These are phyloP conservation scores for Alternaria novae-zelandiae DNA, from an alignment of 2,329 filamentous ascomycete genomes.

Conservation along the genomic window DNA sequence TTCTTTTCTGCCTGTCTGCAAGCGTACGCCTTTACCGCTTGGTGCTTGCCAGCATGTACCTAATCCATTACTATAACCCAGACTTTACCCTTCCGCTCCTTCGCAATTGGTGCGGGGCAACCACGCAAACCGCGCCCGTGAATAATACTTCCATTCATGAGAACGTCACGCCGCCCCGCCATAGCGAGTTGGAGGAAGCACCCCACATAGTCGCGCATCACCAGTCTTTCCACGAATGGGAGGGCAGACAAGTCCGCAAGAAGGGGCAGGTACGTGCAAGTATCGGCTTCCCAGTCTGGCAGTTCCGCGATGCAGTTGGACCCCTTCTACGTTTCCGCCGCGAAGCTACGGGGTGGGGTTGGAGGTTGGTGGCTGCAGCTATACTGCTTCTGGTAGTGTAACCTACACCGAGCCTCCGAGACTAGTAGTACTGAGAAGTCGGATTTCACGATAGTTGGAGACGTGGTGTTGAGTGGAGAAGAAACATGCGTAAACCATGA, in stretches of 20 bases:
- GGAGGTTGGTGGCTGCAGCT: neutral
- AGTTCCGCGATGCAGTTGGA: neutral
- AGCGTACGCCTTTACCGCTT: neutral
- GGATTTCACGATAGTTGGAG: slow-evolving; percentile 23
- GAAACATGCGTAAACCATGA: neutral
- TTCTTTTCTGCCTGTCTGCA: neutral
- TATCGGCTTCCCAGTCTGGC: neutral
- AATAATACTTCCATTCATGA: slow-evolving; percentile 2
- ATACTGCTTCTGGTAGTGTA: slow-evolving; percentile 10
- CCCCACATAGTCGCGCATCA: neutral
- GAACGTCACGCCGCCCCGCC: neutral
- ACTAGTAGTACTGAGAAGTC: neutral
- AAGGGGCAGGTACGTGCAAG: neutral
- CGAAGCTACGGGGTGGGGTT: neutral
- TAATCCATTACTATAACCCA: neutral
- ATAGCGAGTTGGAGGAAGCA: slow-evolving; percentile 1
- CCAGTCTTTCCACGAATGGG: slow-evolving; percentile 33
- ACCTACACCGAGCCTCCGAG: slow-evolving; percentile 9
- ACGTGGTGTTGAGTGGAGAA: slow-evolving; percentile 22
- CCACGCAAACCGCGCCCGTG: neutral
- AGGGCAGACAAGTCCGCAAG: slow-evolving; percentile 18
- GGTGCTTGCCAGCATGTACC: neutral
- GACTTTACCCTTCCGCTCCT: slow-evolving; percentile 9
- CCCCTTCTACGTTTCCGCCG: neutral
- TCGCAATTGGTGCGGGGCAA: slow-evolving; percentile 13